A percentile compares a stretch with the other conserved stretches of the same genome.
Evolutionary conservation across 2,329 filamentous ascomycete species (phyloP).

Genomic region (Penicillium janthinellum): DNA sequence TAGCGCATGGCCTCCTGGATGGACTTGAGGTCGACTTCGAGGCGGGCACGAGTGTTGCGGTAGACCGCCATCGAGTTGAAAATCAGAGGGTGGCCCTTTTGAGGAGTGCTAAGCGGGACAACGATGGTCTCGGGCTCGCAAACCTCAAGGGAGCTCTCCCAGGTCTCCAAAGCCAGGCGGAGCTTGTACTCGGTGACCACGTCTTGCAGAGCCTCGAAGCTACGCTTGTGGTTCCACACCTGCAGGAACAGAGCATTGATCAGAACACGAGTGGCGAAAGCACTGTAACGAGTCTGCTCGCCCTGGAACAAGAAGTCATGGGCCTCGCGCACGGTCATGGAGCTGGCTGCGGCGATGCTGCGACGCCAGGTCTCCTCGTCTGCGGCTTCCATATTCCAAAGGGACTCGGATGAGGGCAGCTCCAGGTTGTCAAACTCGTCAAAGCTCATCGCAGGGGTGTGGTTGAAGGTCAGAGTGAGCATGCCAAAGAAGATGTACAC

Average conservation of each 20-base stretch:
- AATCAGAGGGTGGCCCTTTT: conserved; percentile 92
- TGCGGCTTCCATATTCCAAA: conserved; percentile 83
- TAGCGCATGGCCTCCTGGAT: conserved; percentile 96
- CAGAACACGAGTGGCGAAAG: conserved; percentile 96
- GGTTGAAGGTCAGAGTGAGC: conserved; percentile 93
- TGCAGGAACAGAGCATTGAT: conserved; percentile 98
- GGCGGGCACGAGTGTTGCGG: conserved; percentile 85
- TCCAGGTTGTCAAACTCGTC: conserved; percentile 95
- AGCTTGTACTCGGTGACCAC: conserved; percentile 99
- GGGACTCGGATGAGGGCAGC: conserved; percentile 86
- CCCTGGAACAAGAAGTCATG: conserved; percentile 96
- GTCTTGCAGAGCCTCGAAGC: conserved; percentile 94
- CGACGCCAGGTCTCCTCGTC: conserved; percentile 87
- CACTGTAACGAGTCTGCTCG: conserved; percentile 86
- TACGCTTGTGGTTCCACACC: conserved; percentile 98
- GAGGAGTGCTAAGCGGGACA: conserved; percentile 87
- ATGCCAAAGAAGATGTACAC: conserved; percentile 99
- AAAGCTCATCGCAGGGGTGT: conserved; percentile 96
- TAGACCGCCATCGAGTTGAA: conserved; percentile 99
- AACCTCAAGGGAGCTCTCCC: conserved; percentile 92
- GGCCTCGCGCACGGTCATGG: conserved; percentile 87
- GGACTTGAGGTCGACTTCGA: conserved; percentile 93
- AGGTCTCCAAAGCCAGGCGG: conserved; percentile 92
- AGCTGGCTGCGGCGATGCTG: conserved; percentile 68
- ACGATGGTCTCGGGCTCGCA: conserved; percentile 89